Evolutionary conservation across 305 asterid species (phyloP).

Genomic region (Solanum hybrid): DNA sequence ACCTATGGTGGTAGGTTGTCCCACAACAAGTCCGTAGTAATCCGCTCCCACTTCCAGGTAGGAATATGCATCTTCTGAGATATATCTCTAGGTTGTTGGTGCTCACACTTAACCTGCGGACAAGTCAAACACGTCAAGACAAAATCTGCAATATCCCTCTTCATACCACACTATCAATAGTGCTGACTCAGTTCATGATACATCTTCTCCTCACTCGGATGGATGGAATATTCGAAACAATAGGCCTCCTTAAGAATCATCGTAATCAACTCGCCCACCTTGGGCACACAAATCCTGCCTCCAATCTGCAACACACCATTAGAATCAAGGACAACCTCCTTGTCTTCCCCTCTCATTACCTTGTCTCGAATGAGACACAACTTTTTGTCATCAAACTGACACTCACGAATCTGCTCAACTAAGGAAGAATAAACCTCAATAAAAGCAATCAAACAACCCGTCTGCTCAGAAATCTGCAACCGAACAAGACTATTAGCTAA

Average conservation of each 20-base stretch:
- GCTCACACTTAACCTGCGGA: not conserved
- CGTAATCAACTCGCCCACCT: not conserved
- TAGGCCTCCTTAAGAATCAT: not conserved
- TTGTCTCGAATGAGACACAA: not conserved
- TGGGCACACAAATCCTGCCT: not conserved
- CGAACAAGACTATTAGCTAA: not conserved
- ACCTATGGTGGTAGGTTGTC: not conserved
- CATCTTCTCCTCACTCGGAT: not conserved
- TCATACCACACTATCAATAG: not conserved
- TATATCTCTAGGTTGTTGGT: not conserved
- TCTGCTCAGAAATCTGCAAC: not conserved
- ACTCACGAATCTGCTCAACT: not conserved
- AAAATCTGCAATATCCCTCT: too few relatives aligned
- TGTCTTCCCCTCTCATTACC: not conserved
- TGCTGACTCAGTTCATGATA: not conserved
- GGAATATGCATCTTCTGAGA: not conserved
- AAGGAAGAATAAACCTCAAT: too few relatives aligned
- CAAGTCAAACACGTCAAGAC: not conserved
- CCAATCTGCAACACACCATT: not conserved
- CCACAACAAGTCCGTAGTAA: not conserved
- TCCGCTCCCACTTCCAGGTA: not conserved
- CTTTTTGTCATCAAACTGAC: not conserved
- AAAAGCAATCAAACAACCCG: not conserved
- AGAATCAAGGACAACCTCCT: not conserved
- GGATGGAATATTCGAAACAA: too few relatives aligned